These are phyloP conservation scores for Iodosphaeria phyllophila DNA, from an alignment of 2,329 filamentous ascomycete species.

Conservation along the genomic window DNA sequence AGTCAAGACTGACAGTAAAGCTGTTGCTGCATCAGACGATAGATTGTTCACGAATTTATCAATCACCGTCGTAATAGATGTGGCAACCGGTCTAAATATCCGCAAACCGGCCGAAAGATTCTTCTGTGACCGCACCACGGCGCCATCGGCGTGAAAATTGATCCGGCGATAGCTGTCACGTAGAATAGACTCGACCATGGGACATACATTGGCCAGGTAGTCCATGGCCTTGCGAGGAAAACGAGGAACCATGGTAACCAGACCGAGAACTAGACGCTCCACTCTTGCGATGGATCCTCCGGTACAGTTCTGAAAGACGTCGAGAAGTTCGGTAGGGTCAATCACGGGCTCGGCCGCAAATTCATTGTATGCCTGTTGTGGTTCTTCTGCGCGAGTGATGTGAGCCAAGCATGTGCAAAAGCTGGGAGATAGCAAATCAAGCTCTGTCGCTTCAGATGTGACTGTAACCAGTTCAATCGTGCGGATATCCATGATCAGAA, in stretches of 20 bases:
- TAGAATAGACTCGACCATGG: slow-evolving; percentile 7
- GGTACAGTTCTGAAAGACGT: slow-evolving; percentile 19
- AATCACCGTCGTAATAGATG: slow-evolving; percentile 24
- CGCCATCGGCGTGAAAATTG: too few relatives aligned
- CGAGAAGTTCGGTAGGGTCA: slow-evolving; percentile 21
- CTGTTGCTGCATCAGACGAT: slow-evolving; percentile 21
- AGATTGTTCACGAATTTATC: slow-evolving; percentile 37
- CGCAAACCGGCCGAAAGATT: slow-evolving; percentile 20
- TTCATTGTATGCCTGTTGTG: slow-evolving; percentile 12
- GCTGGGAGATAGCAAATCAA: slow-evolving; percentile 20
- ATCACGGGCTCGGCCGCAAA: slow-evolving; percentile 10
- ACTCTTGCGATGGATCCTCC: slow-evolving; percentile 25
- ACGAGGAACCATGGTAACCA: slow-evolving; percentile 20
- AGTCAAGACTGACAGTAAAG: slow-evolving; percentile 20
- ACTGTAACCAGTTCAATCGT: slow-evolving; percentile 11
- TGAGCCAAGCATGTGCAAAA: slow-evolving; percentile 26
- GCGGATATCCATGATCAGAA: slow-evolving; percentile 29
- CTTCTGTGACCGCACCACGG: slow-evolving; percentile 12
- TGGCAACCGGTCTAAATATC: slow-evolving; percentile 23
- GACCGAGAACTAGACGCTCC: slow-evolving; percentile 19
- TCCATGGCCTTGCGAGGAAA: slow-evolving; percentile 27
- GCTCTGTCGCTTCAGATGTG: slow-evolving; percentile 13
- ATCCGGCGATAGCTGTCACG: slow-evolving; percentile 13
- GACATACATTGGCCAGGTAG: slow-evolving; percentile 17
- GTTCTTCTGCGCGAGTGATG: slow-evolving; percentile 17